These are phyloP conservation scores for Rachicladosporium sp. DNA, from an alignment of 2,329 filamentous ascomycete genomes.

Conservation along the genomic window DNA sequence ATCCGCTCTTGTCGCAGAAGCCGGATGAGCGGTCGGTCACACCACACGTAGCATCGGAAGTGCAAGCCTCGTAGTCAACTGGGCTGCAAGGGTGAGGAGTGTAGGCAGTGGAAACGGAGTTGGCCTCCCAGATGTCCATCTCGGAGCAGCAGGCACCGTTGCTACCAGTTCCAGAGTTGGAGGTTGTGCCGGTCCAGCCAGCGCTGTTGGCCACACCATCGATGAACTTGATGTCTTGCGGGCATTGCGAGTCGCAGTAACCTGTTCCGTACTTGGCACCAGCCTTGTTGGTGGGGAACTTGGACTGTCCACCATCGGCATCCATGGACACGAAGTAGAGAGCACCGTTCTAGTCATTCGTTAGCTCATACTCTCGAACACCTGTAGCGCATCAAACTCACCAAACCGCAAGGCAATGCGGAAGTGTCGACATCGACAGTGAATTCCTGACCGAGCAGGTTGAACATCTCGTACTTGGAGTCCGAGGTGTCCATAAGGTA, in stretches of 20 bases:
- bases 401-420: background rate
- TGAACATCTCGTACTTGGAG: slow-evolving; percentile 52
- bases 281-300: slow-evolving; percentile 36
- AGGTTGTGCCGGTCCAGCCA: slow-evolving; percentile 16
- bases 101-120: slow-evolving; percentile 50
- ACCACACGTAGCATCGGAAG: slow-evolving; percentile 39
- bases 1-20: slow-evolving; percentile 56
- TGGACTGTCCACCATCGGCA: slow-evolving; percentile 45
- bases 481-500: slow-evolving; percentile 51
- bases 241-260: slow-evolving; percentile 41
- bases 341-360: slow-evolving; percentile 42
- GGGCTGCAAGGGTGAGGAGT: slow-evolving; percentile 53
- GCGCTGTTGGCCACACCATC: slow-evolving; percentile 34
- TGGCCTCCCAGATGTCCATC: slow-evolving; percentile 62
- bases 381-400: too few species aligned
- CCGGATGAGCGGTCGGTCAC: slow-evolving; percentile 36
- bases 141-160: slow-evolving; percentile 54
- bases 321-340: slow-evolving; percentile 56
- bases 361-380: too few species aligned
- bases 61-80: slow-evolving; percentile 38
- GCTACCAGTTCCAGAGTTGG: slow-evolving; percentile 20
- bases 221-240: slow-evolving; percentile 25
- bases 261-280: slow-evolving; percentile 49
- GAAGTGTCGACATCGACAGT: slow-evolving; percentile 55
- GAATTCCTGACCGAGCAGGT: slow-evolving; percentile 55